Percentiles rank a stretch among this genome's conserved stretches.
Conservation (phyloP, 2,329 filamentous ascomycete genomes). For the Aulographum hederae region DNA sequence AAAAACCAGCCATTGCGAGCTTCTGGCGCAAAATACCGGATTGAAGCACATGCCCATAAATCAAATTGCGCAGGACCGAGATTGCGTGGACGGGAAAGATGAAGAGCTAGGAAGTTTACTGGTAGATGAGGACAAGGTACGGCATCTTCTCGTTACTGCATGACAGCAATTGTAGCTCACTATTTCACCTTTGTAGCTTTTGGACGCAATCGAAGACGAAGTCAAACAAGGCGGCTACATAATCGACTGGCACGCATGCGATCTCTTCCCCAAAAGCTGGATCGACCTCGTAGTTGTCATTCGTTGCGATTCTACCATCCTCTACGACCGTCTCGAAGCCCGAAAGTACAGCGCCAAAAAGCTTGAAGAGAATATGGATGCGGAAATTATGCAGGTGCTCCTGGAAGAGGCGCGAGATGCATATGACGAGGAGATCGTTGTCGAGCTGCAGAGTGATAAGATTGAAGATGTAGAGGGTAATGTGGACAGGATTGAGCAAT, state of each 20-base stretch:
- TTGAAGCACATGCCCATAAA: constrained; percentile 78
- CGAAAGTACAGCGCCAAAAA: constrained; percentile 74
- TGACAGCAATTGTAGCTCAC: too few relatives aligned
- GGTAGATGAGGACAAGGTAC: constrained; percentile 88
- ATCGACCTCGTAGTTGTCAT: constrained; percentile 90
- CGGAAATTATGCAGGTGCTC: constrained; percentile 93
- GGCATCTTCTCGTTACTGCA: too few relatives aligned
- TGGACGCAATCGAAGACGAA: constrained; percentile 78
- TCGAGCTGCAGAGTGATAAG: constrained; percentile 70
- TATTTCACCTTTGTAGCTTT: constrained; percentile 32
- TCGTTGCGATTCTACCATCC: constrained; percentile 56
- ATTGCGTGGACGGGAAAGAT: constrained; percentile 75
- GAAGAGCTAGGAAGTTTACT: constrained; percentile 77
- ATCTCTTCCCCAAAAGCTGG: constrained; percentile 83
- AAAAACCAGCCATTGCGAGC: constrained; percentile 83
- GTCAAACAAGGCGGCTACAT: constrained; percentile 62
- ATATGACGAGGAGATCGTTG: constrained; percentile 73
- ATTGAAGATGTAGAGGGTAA: constrained; percentile 79
- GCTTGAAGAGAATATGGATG: constrained; percentile 88
- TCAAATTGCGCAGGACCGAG: constrained; percentile 73
- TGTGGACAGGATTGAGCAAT: constrained; percentile 62
- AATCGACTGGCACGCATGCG: constrained; percentile 97
- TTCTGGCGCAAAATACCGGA: constrained; percentile 56
- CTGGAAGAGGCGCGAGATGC: constrained; percentile 76
- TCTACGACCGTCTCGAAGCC: constrained; percentile 68